phyloP scores from a whole-genome alignment of 345 rosid species.

The Citrus mangshanensis region DNA sequence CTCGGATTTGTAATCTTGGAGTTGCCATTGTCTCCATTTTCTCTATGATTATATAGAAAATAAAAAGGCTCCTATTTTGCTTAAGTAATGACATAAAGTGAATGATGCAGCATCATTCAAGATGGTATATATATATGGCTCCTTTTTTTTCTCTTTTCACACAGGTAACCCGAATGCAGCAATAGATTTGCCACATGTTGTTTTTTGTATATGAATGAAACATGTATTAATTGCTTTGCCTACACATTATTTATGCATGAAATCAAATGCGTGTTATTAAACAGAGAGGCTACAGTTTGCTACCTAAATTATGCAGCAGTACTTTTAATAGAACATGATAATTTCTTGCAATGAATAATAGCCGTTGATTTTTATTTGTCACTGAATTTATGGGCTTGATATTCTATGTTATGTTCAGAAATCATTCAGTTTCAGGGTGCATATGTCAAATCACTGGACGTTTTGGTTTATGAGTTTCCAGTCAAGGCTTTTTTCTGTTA shows the following conservation, averaged over 20 bases:
- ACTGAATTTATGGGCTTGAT: not conserved
- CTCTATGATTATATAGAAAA: not conserved
- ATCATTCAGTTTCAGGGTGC: not conserved
- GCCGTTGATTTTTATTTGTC: not conserved
- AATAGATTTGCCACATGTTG: not conserved
- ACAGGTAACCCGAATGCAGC: not conserved
- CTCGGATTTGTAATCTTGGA: not conserved
- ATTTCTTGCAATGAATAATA: not conserved
- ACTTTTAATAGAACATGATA: not conserved
- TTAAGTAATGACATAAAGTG: not conserved
- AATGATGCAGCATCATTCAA: not conserved
- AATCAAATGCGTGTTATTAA: not conserved
- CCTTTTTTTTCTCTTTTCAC: not conserved
- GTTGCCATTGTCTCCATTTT: not conserved
- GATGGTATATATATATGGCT: not conserved
- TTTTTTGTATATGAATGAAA: not conserved
- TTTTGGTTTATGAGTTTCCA: not conserved
- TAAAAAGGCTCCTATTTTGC: conserved; percentile 1
- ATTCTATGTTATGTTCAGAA: not conserved
- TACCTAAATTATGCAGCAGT: not conserved
- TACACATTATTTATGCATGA: not conserved
- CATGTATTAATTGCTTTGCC: not conserved
- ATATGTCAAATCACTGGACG: not conserved
- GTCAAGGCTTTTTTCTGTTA: not conserved
- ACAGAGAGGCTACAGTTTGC: not conserved